Evolutionary conservation across 495 filamentous ascomycete genomes (phyloP).

Genomic region (Annulohypoxylon moriforme): DNA sequence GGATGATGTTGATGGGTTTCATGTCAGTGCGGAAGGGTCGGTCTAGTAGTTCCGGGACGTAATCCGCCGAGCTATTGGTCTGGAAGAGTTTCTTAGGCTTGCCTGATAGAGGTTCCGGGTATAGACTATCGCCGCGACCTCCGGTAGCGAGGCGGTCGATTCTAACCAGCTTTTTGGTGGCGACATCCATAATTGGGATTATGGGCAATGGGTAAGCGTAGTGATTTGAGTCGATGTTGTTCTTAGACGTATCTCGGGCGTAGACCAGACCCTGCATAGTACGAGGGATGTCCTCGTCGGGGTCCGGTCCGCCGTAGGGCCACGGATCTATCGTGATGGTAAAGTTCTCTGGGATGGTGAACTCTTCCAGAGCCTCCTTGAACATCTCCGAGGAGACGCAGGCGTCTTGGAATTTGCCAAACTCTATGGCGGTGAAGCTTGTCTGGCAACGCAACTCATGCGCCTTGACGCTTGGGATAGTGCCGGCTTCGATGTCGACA

Average conservation of each 20-base stretch:
- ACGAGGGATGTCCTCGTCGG: slow-evolving; percentile 65
- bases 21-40: slow-evolving; percentile 59
- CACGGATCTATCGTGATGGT: slow-evolving; percentile 76
- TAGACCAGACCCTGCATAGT: slow-evolving; percentile 62
- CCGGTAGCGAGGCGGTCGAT: slow-evolving; percentile 66
- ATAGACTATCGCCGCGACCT: slow-evolving; percentile 40
- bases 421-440: slow-evolving; percentile 69
- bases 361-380: slow-evolving; percentile 67
- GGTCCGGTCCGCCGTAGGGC: slow-evolving; percentile 74
- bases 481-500: slow-evolving; percentile 65
- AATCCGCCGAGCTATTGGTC: slow-evolving; percentile 59
- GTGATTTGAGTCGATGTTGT: slow-evolving; percentile 65
- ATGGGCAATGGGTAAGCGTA: slow-evolving; percentile 67
- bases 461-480: slow-evolving; percentile 62
- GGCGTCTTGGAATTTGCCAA: slow-evolving; percentile 69
- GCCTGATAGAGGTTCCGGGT: slow-evolving; percentile 20
- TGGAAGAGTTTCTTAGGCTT: slow-evolving; percentile 55
- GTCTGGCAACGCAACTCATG: slow-evolving; percentile 71
- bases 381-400: slow-evolving; percentile 71
- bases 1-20: slow-evolving; percentile 63
- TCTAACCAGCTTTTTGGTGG: slow-evolving; percentile 61
- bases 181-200: slow-evolving; percentile 67
- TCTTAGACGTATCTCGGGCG: slow-evolving; percentile 59
- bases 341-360: slow-evolving; percentile 71
- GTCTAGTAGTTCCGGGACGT: slow-evolving; percentile 63